These are phyloP conservation scores for Rhypophila decipiens DNA, from an alignment of 495 filamentous ascomycete species.

Conservation along the genomic window DNA sequence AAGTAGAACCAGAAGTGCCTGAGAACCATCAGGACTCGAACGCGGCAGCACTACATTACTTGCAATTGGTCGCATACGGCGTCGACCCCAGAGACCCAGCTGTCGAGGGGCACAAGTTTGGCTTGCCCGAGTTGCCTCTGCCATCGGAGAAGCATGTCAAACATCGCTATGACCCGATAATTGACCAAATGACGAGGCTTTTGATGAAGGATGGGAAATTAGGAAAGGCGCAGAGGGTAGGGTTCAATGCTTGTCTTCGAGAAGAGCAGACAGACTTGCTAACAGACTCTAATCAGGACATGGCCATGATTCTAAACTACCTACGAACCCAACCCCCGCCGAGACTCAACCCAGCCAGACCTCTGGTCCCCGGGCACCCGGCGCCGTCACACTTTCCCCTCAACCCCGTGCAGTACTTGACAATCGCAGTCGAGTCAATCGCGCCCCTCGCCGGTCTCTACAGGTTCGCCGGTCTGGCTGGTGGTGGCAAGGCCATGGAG, in stretches of 20 bases:
- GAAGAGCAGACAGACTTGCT: not conserved
- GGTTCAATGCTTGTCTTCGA: not conserved
- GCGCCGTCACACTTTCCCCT: conserved; percentile 67
- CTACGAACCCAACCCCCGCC: conserved; percentile 82
- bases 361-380: conserved; percentile 66
- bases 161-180: conserved; percentile 71
- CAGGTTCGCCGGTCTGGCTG: conserved; percentile 66
- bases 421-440: conserved; percentile 90
- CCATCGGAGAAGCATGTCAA: conserved; percentile 57
- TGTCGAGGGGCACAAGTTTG: conserved; percentile 63
- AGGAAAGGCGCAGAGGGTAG: conserved; percentile 72
- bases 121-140: conserved; percentile 59
- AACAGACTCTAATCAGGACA: conserved; percentile 52
- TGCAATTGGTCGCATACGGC: conserved; percentile 28
- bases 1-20: too few relatives aligned
- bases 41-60: conserved; percentile 27
- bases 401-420: conserved; percentile 72
- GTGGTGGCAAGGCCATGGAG: conserved; percentile 78
- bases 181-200: conserved; percentile 81
- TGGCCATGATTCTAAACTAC: conserved; percentile 75
- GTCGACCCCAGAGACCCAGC: conserved; percentile 19
- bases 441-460: conserved; percentile 79
- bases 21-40: not conserved
- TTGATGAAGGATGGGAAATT: conserved; percentile 88
- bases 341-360: conserved; percentile 55